Evolutionary conservation across 495 filamentous ascomycete species (phyloP).

Genomic region (Daldinia vernicosa): DNA sequence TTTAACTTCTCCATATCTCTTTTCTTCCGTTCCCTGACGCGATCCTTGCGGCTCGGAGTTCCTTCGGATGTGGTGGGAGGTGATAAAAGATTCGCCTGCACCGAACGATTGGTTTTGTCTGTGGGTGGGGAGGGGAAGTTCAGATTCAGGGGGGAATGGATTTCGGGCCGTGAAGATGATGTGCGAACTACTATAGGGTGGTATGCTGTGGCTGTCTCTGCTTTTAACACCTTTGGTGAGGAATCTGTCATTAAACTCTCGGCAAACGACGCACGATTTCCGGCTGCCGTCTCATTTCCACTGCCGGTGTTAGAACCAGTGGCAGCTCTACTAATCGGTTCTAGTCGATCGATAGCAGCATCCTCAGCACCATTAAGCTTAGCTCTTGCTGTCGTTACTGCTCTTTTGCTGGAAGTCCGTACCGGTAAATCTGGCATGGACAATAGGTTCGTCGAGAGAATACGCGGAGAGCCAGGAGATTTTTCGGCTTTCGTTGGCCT

Average conservation of each 20-base stretch:
- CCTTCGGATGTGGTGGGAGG: conserved; percentile 17
- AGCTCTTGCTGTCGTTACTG: neutral
- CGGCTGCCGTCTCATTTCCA: neutral
- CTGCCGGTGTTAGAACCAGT: conserved; percentile 10
- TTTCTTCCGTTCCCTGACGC: conserved; percentile 43
- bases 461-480: neutral
- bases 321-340: conserved; percentile 4
- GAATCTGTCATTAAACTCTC: conserved; percentile 43
- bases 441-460: conserved; percentile 12
- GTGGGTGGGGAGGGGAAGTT: conserved; percentile 32
- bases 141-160: conserved; percentile 36
- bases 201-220: conserved; percentile 40
- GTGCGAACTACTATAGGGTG: conserved; percentile 44
- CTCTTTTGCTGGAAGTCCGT: conserved; percentile 40
- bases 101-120: conserved; percentile 9
- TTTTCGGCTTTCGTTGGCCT: neutral
- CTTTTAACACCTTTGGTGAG: conserved; percentile 37
- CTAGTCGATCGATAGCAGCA: neutral
- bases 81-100: conserved; percentile 9
- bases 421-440: conserved; percentile 26
- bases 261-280: conserved; percentile 33
- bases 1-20: conserved; percentile 41
- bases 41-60: conserved; percentile 31
- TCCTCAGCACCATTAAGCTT: neutral
- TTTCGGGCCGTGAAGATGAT: conserved; percentile 11